phyloP scores from a whole-genome alignment of 371 early-diverging fungal genomes.

The Mycotypha africana region DNA sequence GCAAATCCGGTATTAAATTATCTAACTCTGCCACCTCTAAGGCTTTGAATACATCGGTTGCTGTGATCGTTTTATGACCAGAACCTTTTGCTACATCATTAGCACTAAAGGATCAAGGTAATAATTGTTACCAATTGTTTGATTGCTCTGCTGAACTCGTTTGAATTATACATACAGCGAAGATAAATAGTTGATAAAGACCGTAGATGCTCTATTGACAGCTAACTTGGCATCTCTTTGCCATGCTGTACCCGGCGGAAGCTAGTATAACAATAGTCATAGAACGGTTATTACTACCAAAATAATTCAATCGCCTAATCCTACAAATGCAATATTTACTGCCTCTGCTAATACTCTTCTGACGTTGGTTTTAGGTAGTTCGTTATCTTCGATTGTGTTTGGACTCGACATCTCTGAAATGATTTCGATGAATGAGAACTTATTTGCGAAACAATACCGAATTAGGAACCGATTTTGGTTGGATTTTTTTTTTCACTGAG shows the following conservation, averaged over 20 bases:
- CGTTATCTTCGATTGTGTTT: conserved; percentile 7
- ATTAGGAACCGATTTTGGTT: too few relatives aligned
- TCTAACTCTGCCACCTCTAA: conserved; percentile 53
- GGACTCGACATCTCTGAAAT: too few relatives aligned
- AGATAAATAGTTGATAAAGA: conserved; percentile 59
- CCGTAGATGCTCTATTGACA: conserved; percentile 54
- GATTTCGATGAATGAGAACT: too few relatives aligned
- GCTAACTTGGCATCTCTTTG: conserved; percentile 60
- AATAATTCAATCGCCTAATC: not conserved
- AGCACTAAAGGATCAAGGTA: conserved; percentile 36
- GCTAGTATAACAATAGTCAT: conserved; percentile 36
- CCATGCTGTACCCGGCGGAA: conserved; percentile 56
- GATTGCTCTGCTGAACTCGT: too few relatives aligned
- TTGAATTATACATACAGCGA: conserved; percentile 39
- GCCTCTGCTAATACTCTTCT: conserved; percentile 54
- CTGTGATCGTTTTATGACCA: conserved; percentile 48
- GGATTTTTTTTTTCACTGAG: too few relatives aligned
- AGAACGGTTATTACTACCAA: not conserved
- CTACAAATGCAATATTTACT: conserved; percentile 27
- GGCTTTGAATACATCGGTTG: conserved; percentile 50
- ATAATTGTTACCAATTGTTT: too few relatives aligned
- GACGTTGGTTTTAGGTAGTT: conserved; percentile 39
- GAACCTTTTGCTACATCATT: conserved; percentile 46
- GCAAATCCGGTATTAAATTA: conserved; percentile 37
- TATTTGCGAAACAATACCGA: too few relatives aligned